phyloP scores from a whole-genome alignment of 2,329 filamentous ascomycete genomes.

The Neonectria hederae region DNA sequence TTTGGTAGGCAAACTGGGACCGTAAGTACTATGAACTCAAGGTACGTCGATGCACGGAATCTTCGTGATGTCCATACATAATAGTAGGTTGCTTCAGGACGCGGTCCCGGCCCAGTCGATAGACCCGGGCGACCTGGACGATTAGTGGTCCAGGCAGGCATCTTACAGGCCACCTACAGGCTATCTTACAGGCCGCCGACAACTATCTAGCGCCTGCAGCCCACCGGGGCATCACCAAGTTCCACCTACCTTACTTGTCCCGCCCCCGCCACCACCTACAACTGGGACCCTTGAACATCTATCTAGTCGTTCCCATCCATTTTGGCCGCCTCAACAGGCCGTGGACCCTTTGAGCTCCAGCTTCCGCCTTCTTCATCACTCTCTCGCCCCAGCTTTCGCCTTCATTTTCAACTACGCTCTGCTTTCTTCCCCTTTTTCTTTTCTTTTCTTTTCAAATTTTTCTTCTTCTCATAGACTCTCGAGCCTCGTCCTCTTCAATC shows the following conservation, averaged over 20 bases:
- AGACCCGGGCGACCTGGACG: background rate
- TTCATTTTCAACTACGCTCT: slow-evolving; percentile 2
- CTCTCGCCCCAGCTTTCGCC: slow-evolving; percentile 4
- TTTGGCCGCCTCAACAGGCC: slow-evolving; percentile 19
- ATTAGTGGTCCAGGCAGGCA: slow-evolving; percentile 8
- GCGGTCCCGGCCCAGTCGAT: slow-evolving; percentile 8
- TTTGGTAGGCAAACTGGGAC: background rate
- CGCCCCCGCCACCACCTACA: slow-evolving; percentile 43
- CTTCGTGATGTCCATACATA: background rate
- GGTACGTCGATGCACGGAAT: background rate
- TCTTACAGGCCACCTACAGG: background rate
- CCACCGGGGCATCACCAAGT: slow-evolving; percentile 16
- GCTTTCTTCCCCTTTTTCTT: background rate
- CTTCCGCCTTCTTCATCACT: slow-evolving; percentile 25
- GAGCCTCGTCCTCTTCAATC: background rate
- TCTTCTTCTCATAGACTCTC: background rate
- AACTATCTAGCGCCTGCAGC: slow-evolving; percentile 11
- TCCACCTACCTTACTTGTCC: slow-evolving; percentile 35
- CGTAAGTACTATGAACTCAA: background rate
- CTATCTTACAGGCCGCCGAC: slow-evolving; percentile 10
- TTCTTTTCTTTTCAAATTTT: background rate
- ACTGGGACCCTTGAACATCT: slow-evolving; percentile 6
- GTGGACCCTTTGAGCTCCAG: slow-evolving; percentile 20
- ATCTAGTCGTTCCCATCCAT: slow-evolving; percentile 12
- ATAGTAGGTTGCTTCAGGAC: slow-evolving; percentile 10